These are phyloP conservation scores for Erodium trifolium DNA, from an alignment of 441 rosid species.

Conservation along the genomic window DNA sequence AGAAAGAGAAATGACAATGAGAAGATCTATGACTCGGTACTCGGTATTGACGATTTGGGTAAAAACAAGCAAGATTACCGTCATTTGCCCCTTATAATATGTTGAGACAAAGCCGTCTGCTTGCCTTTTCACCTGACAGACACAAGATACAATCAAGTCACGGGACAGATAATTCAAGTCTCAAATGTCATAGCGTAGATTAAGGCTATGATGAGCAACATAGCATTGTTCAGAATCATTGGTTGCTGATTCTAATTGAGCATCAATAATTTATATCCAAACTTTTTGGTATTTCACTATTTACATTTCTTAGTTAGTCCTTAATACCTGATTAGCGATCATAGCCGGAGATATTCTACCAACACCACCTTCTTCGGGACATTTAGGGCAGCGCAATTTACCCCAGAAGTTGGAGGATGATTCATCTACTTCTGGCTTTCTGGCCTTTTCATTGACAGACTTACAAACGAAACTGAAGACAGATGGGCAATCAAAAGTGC, in stretches of 20 bases:
- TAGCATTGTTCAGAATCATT: background rate
- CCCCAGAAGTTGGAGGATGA: conserved; percentile 54
- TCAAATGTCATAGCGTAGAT: background rate
- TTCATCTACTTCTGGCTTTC: conserved; percentile 35
- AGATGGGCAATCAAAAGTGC: conserved; percentile 62
- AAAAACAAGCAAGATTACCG: conserved; percentile 35
- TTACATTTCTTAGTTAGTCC: background rate
- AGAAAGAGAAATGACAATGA: conserved; percentile 11
- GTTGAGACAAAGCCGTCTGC: conserved; percentile 56
- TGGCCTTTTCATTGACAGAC: conserved; percentile 24
- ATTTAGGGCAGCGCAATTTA: conserved; percentile 50
- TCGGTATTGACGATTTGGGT: background rate
- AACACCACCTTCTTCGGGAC: conserved; percentile 35
- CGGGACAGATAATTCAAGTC: background rate
- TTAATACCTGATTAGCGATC: conserved; percentile 81
- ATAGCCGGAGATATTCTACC: conserved; percentile 61
- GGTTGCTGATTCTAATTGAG: background rate
- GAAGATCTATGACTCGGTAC: conserved; percentile 1
- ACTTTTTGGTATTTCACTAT: no score
- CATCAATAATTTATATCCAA: no score
- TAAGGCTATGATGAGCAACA: background rate
- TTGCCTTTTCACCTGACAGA: conserved; percentile 75
- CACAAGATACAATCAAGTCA: conserved; percentile 5
- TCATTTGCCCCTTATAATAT: conserved; percentile 86
- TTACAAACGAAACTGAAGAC: conserved; percentile 46